Evolutionary conservation across 805 yeast species (phyloP).

Genomic region (Lipomyces chichibuensis): DNA sequence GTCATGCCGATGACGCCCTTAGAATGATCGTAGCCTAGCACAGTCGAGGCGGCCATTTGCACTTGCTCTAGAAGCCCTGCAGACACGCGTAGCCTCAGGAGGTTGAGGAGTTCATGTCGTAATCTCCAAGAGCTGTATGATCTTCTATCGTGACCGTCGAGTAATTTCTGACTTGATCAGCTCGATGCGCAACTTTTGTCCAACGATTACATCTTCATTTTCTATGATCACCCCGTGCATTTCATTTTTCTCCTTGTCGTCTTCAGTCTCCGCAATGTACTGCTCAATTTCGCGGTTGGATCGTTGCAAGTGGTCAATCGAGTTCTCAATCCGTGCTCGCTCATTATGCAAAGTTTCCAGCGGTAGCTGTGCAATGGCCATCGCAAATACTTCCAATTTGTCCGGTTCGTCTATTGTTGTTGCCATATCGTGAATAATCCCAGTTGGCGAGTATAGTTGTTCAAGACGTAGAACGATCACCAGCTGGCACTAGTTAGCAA

Average conservation of each 20-base stretch:
- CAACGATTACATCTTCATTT: conserved; percentile 24
- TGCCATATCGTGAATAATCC: neutral
- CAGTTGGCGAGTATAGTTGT: neutral
- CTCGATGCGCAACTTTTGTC: conserved; percentile 23
- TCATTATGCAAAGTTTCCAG: conserved; percentile 34
- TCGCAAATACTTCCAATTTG: conserved; percentile 17
- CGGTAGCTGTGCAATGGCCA: conserved; percentile 29
- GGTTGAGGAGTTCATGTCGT: neutral
- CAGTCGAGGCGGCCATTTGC: neutral
- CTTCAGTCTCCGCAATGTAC: conserved; percentile 31
- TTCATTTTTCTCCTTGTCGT: conserved; percentile 28
- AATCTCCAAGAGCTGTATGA: neutral
- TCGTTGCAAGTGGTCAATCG: conserved; percentile 39
- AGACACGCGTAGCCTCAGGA: neutral
- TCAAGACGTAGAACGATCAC: neutral
- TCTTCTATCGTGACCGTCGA: neutral
- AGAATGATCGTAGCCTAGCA: neutral
- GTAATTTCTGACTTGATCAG: conserved; percentile 12
- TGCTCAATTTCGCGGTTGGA: conserved; percentile 40
- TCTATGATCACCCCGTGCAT: conserved; percentile 28
- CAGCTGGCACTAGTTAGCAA: neutral
- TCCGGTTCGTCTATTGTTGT: neutral
- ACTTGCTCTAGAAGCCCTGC: neutral
- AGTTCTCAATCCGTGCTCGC: conserved; percentile 38
- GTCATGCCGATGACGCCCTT: neutral